Conservation (phyloP, 257 asterid species). For the Nicotiana sylvestris region DNA sequence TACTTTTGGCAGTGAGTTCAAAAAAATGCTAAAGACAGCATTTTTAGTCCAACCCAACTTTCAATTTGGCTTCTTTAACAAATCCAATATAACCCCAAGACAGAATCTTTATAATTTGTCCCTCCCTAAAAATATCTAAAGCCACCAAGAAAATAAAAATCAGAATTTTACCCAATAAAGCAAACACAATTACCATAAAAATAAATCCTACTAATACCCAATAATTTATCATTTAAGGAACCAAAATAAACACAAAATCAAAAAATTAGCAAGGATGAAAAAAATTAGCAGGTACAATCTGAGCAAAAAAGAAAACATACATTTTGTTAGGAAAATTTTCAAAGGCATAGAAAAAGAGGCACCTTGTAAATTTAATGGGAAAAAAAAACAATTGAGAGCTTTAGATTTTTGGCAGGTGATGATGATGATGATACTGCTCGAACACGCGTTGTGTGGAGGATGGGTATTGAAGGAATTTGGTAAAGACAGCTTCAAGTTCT, state of each 20-base stretch:
- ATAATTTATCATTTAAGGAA: not conserved
- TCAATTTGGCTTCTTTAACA: conserved; percentile 2
- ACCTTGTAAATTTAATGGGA: not conserved
- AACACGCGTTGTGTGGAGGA: conserved; percentile 30
- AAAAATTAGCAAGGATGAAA: not conserved
- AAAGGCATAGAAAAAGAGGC: not conserved
- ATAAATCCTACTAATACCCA: not conserved
- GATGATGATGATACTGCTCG: conserved; percentile 6
- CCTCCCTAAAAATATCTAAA: not conserved
- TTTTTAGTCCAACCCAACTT: not conserved
- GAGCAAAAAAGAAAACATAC: not conserved
- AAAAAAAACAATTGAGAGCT: not conserved
- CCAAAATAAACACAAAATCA: not conserved
- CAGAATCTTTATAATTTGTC: not conserved
- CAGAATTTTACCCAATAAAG: not conserved
- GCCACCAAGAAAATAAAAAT: not conserved
- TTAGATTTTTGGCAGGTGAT: not conserved
- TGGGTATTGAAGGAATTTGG: not conserved
- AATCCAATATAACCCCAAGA: not conserved
- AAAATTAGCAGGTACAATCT: not conserved
- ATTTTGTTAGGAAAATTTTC: not conserved
- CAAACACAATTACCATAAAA: not conserved
- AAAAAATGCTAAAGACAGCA: not conserved
- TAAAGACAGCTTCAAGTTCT: not conserved
- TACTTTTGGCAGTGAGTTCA: not conserved